Base-by-base conservation (phyloP, 1,139 yeast species). In the Kurtzmaniella quercitrusa region DNA sequence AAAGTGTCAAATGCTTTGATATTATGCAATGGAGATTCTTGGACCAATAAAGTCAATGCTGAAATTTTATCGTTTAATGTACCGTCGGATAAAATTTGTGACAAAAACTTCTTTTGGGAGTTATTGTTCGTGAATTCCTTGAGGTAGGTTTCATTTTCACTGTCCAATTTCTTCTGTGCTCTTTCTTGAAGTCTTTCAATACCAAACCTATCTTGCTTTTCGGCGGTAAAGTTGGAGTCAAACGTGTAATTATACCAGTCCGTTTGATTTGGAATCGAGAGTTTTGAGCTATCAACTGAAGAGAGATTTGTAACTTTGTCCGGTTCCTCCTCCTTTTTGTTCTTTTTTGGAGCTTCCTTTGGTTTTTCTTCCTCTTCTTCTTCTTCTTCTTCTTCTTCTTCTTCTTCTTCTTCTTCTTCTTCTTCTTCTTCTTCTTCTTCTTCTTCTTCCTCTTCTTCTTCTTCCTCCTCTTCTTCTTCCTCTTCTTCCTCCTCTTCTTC, bases 31-130 rank as follows among this genome's bases (percentile, higher is more conserved):
- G 99, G 98, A 2, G 98, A 89, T 66, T 93, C 98, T 60, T 93
- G 98, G 39, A 91, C 80, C 59, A 93, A 71, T 59, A 93, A 78
- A 0, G 98, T 91, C 56, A 93, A 74, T 0, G 98, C 97, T 39
- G 97, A 88, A 45, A 93, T 87, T 66, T 93, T 91, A 84, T 93
- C 99, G 55, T 82, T 84, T 53, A 93, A 74, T 0, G 99, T 93
- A 86, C 99, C 99, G 50, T 83, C 86, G 5, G 91, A 75, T 56
- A 93, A 76, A 50, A 93, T 84, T 63, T 93, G 95, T 1, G 93
- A 78, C 76, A 91, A 82, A 61, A 91, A 91, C 74, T 85, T 86
- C 61, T 81, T 84, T 62, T 91, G 96, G 2, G 96, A 85, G 28
- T 87, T 79, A 39, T 89, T 82, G 51, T 85, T 79, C 33, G 88